Conservation (phyloP, 75 land plant genomes). For the Azolla pinnata region DNA sequence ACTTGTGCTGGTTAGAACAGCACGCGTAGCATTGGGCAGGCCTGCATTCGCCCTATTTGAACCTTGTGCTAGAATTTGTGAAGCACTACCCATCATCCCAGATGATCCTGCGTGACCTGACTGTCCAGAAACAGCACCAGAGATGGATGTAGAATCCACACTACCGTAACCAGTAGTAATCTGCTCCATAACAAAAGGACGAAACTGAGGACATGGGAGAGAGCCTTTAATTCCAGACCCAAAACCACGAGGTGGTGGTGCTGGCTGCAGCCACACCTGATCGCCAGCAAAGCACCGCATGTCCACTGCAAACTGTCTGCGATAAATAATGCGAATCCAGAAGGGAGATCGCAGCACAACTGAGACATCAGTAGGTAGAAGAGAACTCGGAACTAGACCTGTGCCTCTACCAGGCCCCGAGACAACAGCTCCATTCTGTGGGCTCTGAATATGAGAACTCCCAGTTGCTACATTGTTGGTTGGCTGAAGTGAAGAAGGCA, state of each 20-base stretch:
- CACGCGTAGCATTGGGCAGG: slow-evolving; percentile 31
- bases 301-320: slow-evolving; percentile 90
- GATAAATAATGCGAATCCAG: slow-evolving; percentile 90
- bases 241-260: slow-evolving; percentile 79
- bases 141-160: slow-evolving; percentile 20
- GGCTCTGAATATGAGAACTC: slow-evolving; percentile 23
- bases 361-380: slow-evolving; percentile 94
- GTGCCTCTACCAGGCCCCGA: slow-evolving; percentile 78
- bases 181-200: slow-evolving; percentile 98
- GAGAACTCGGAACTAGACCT: slow-evolving; percentile 94
- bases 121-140: slow-evolving; percentile 29
- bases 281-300: slow-evolving; percentile 99
- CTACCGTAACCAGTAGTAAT: slow-evolving; percentile 82
- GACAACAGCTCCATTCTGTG: slow-evolving; percentile 50
- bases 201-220: slow-evolving; percentile 94
- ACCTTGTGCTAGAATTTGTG: slow-evolving; percentile 21
- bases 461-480: slow-evolving; percentile 13
- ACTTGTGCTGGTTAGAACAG: slow-evolving; percentile 21
- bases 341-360: slow-evolving; percentile 88
- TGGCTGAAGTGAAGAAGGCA: slow-evolving; percentile 23
- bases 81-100: slow-evolving; percentile 22
- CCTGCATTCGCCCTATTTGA: slow-evolving; percentile 29
- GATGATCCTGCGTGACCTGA: slow-evolving; percentile 15
- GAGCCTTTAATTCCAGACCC: slow-evolving; percentile 79
- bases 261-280: slow-evolving; percentile 99